A percentile compares a stretch with the other conserved stretches of the same genome.
Evolutionary conservation across 2,329 filamentous ascomycete species (phyloP).

Genomic region (Fusarium sp.): DNA sequence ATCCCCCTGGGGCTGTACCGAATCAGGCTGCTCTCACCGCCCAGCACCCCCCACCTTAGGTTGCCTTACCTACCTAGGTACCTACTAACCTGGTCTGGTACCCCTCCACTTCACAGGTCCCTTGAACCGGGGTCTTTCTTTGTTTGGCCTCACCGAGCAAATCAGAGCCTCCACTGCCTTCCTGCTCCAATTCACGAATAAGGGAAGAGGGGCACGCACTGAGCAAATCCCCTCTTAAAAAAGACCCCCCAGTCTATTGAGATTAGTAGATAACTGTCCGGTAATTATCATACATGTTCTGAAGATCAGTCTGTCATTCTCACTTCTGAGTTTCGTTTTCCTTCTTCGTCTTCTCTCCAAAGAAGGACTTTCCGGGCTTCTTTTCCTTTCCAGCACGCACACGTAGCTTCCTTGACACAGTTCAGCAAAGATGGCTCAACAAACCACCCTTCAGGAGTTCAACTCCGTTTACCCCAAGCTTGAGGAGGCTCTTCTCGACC

Average conservation of each 20-base stretch:
- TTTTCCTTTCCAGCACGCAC: not conserved
- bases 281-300: conserved; percentile 39
- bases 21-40: not conserved
- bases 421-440: conserved; percentile 66
- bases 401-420: not conserved
- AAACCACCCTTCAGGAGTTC: conserved; percentile 84
- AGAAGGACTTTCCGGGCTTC: conserved; percentile 14
- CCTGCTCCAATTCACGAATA: conserved; percentile 18
- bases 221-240: not conserved
- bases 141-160: conserved; percentile 41
- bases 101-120: not conserved
- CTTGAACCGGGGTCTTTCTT: conserved; percentile 14
- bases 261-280: conserved; percentile 9
- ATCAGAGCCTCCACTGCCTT: conserved; percentile 14
- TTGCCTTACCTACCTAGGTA: too few relatives aligned
- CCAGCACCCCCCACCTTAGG: not conserved
- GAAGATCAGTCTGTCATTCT: conserved; percentile 4
- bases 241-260: not conserved
- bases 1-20: too few relatives aligned
- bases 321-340: conserved; percentile 9
- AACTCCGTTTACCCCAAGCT: conserved; percentile 90
- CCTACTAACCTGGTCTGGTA: too few relatives aligned
- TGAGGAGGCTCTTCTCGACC: conserved; percentile 80
- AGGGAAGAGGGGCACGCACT: conserved; percentile 42
- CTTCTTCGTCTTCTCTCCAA: not conserved